phyloP scores from a whole-genome alignment of 495 filamentous ascomycete genomes.

The Xylaria palmicola region DNA sequence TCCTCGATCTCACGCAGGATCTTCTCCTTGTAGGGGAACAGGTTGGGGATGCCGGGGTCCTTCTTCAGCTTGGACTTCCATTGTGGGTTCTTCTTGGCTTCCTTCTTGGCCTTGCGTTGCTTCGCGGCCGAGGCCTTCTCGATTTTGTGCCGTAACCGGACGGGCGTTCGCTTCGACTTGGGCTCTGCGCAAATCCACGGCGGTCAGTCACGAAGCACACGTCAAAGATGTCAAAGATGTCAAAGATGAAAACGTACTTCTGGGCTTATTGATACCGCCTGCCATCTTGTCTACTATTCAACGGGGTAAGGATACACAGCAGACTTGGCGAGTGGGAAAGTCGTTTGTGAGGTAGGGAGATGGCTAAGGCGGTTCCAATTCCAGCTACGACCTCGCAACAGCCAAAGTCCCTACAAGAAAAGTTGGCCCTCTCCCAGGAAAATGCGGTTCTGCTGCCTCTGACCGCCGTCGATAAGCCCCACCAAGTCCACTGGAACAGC shows the following conservation, averaged over 20 bases:
- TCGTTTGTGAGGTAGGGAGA: no score
- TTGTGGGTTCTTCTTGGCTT: conserved; percentile 93
- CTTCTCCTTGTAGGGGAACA: conserved; percentile 97
- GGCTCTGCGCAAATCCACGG: conserved; percentile 60
- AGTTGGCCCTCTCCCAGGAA: conserved; percentile 19
- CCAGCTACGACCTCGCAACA: background rate
- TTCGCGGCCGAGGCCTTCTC: conserved; percentile 90
- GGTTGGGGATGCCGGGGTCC: conserved; percentile 93
- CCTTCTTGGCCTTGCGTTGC: conserved; percentile 82
- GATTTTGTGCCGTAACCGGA: conserved; percentile 91
- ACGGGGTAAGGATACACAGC: no score
- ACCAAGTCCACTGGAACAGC: conserved; percentile 2
- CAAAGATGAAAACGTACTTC: conserved; percentile 38
- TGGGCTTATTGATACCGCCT: conserved; percentile 47
- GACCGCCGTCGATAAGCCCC: conserved; percentile 38
- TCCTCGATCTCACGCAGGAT: conserved; percentile 93
- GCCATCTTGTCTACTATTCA: conserved; percentile 8
- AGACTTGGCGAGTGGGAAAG: no score
- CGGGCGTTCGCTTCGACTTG: conserved; percentile 86
- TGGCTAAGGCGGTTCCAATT: no score
- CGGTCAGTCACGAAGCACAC: conserved; percentile 15
- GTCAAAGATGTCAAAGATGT: background rate
- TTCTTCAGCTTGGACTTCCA: conserved; percentile 93
- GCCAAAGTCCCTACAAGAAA: conserved; percentile 19
- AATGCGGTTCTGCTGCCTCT: conserved; percentile 34